Evolutionary conservation across 2,329 filamentous ascomycete species (phyloP), one percentile per base, ranked within the genome.

Genomic region (Eutypella sp.): DNA sequence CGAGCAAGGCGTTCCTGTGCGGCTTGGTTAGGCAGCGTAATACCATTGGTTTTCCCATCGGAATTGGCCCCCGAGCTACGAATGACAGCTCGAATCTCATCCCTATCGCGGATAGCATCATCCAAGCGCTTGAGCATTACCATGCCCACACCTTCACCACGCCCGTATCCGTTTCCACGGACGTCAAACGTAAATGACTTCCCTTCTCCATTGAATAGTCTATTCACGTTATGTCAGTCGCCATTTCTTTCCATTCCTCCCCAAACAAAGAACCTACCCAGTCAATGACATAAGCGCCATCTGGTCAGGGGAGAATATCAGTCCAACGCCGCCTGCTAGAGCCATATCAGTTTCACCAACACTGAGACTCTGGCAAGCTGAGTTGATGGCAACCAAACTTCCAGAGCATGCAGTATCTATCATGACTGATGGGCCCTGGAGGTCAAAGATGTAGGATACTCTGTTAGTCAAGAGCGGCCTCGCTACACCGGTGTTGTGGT

Each of bases 81-180:
- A n/a, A 72, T 60, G 3, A 69, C 53, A 5, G 56, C 62, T 18
- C 58, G 57, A 22, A 68, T 63, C 0, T 57, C 59, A 51, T 75
- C 67, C 8, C 66, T 64, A 34, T 69, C 69, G 13, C 55, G 52
- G 6, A 72, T 42, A 2, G 73, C 73, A 41, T 67, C 63, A 3
- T 60, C 57, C 0, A 74, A 53, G 0, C 58, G 60, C 54, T 75
- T 75, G 1, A 76, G 48, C 2, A 72, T 40, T 29, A 31, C n/a
- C 27, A 31, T 31, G 27, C 27, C 27, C n/a, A 31, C 27, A n/a
- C 27, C 27, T 31, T 31, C 27, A 31, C 27, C 27, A n/a, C 27
- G 27, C n/a, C 27, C 27, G 27, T 31, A 31, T 4, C 27, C 27
- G 11, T n/a, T n/a, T 10, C 27, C 27, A 31, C 27, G 27, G 27